Evolutionary conservation across 139 green algal species (phyloP).

Genomic region (Coccomyxa sp.): DNA sequence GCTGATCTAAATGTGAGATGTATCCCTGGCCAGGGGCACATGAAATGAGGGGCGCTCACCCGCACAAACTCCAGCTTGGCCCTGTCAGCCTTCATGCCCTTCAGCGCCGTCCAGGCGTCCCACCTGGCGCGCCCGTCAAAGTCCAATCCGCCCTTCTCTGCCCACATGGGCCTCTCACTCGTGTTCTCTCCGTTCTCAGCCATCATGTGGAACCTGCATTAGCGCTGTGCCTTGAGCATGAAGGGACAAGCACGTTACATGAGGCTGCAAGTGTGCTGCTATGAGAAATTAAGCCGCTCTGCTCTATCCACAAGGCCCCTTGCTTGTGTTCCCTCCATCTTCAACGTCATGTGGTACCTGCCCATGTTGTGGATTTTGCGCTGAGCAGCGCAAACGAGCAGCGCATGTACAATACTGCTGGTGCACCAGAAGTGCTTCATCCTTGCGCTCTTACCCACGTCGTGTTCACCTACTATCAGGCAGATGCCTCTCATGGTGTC

Average conservation of each 20-base stretch:
- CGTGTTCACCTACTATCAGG: too few relatives aligned
- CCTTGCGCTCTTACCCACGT: too few relatives aligned
- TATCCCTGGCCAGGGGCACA: background rate
- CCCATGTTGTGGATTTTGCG: background rate
- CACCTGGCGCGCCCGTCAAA: conserved; percentile 84
- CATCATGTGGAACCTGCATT: conserved; percentile 39
- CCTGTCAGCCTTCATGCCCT: conserved; percentile 56
- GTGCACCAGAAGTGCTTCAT: too few relatives aligned
- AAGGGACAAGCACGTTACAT: too few relatives aligned
- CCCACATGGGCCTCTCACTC: conserved; percentile 86
- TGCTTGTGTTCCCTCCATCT: background rate
- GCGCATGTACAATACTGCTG: too few relatives aligned
- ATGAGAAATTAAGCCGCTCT: too few relatives aligned
- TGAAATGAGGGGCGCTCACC: background rate
- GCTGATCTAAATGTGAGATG: background rate
- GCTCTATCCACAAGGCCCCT: background rate
- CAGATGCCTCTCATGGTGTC: background rate
- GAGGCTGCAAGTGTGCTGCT: too few relatives aligned
- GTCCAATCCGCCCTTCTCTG: conserved; percentile 89
- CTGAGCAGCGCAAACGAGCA: background rate
- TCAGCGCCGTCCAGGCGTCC: conserved; percentile 79
- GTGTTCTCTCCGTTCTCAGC: conserved; percentile 73
- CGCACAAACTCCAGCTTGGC: conserved; percentile 76
- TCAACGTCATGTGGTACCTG: background rate
- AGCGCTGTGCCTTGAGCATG: too few relatives aligned